A percentile compares a stretch with the other conserved stretches of the same genome.
Conservation (phyloP, 257 asterid species). For the Craterostigma plantagineum region DNA sequence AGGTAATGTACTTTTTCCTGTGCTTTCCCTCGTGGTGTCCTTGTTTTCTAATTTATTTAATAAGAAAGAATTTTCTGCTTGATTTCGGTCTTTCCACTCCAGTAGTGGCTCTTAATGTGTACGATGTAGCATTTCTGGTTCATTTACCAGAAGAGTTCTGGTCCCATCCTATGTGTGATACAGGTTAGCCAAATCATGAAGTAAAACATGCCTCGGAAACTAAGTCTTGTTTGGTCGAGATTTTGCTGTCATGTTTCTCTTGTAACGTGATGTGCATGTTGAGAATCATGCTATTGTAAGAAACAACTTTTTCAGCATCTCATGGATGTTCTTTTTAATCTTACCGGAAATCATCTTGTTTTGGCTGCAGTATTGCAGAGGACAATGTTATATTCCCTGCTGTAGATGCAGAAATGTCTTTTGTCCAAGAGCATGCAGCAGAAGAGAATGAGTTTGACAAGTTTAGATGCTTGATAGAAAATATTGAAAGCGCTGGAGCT, state of each 20-base stretch:
- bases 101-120: not conserved
- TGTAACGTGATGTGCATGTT: not conserved
- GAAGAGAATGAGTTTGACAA: conserved; percentile 88
- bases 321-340: not conserved
- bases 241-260: not conserved
- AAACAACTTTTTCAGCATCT: too few species aligned
- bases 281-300: too few species aligned
- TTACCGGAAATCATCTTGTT: not conserved
- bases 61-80: not conserved
- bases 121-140: not conserved
- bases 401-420: conserved; percentile 71
- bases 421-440: conserved; percentile 89
- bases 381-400: conserved; percentile 95
- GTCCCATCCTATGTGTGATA: too few species aligned
- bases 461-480: conserved; percentile 76
- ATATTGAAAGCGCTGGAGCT: conserved; percentile 75
- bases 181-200: too few species aligned
- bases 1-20: conserved; percentile 26
- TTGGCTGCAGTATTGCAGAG: conserved; percentile 87
- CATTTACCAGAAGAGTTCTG: too few species aligned
- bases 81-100: not conserved
- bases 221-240: too few species aligned
- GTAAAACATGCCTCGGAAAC: too few species aligned
- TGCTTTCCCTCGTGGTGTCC: not conserved
- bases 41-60: not conserved